phyloP scores from a whole-genome alignment of 1,284 basidiomycete species.

The Malassezia brasiliensis region DNA sequence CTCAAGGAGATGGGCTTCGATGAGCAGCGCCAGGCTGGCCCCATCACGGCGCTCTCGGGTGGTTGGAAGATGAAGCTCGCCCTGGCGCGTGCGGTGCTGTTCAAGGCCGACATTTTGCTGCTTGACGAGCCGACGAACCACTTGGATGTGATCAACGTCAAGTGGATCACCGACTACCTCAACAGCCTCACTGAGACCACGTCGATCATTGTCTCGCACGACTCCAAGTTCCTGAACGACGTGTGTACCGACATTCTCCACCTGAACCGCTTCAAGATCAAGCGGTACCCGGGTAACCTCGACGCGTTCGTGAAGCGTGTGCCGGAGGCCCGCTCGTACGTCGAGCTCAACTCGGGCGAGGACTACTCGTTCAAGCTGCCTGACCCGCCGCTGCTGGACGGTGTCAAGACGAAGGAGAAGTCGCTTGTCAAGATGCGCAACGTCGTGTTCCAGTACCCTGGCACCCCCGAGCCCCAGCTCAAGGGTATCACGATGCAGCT shows the following conservation, averaged over 20 bases:
- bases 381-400: conserved; percentile 47
- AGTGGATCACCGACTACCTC: conserved; percentile 49
- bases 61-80: conserved; percentile 50
- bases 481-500: conserved; percentile 47
- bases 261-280: conserved; percentile 49
- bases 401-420: conserved; percentile 50
- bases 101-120: conserved; percentile 48
- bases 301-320: conserved; percentile 48
- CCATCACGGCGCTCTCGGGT: conserved; percentile 47
- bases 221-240: conserved; percentile 47
- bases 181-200: conserved; percentile 32
- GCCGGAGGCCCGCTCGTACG: conserved; percentile 45
- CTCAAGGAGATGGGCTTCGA: conserved; percentile 48
- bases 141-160: conserved; percentile 48
- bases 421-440: conserved; percentile 49
- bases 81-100: conserved; percentile 47
- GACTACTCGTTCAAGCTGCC: conserved; percentile 49
- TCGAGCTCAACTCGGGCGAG: conserved; percentile 47
- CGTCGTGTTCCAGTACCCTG: conserved; percentile 47
- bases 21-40: conserved; percentile 39
- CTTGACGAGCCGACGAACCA: conserved; percentile 49
- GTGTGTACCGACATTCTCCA: conserved; percentile 48
- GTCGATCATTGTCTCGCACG: conserved; percentile 49
- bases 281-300: conserved; percentile 48
- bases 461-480: conserved; percentile 44